These are phyloP conservation scores for Calonectria multiphialidica DNA, from an alignment of 2,329 filamentous ascomycete species.

Conservation along the genomic window DNA sequence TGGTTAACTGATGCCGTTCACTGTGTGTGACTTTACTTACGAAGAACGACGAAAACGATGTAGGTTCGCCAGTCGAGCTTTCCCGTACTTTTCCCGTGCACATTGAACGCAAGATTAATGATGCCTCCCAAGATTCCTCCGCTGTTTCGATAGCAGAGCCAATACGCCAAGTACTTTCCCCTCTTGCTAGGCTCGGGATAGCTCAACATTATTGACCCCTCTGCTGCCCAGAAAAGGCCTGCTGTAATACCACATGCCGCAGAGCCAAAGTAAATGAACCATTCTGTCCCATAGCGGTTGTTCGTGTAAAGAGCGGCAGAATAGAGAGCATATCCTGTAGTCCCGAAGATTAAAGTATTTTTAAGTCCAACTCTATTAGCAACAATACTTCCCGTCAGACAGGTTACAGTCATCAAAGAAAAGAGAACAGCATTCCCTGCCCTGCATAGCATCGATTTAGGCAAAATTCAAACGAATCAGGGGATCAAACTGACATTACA, in stretches of 20 bases:
- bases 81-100: conserved; percentile 30
- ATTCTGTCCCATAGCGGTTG: conserved; percentile 63
- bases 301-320: conserved; percentile 62
- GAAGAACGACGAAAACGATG: conserved; percentile 29
- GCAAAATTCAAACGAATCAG: not conserved
- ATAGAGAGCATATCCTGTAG: conserved; percentile 62
- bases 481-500: conserved; percentile 8
- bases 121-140: conserved; percentile 33
- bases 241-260: conserved; percentile 62
- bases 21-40: not conserved
- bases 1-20: not conserved
- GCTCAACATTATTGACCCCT: conserved; percentile 63
- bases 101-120: conserved; percentile 59
- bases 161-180: conserved; percentile 17
- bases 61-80: conserved; percentile 35
- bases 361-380: conserved; percentile 16
- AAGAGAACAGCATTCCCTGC: conserved; percentile 19
- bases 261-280: conserved; percentile 64
- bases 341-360: conserved; percentile 6
- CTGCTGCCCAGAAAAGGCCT: conserved; percentile 63
- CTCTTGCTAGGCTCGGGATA: conserved; percentile 53
- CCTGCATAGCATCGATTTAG: not conserved
- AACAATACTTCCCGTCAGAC: conserved; percentile 8
- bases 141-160: conserved; percentile 22
- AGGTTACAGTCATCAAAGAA: conserved; percentile 22